Conservation (phyloP, 306 rosid genomes). For the Pyrus communis region DNA sequence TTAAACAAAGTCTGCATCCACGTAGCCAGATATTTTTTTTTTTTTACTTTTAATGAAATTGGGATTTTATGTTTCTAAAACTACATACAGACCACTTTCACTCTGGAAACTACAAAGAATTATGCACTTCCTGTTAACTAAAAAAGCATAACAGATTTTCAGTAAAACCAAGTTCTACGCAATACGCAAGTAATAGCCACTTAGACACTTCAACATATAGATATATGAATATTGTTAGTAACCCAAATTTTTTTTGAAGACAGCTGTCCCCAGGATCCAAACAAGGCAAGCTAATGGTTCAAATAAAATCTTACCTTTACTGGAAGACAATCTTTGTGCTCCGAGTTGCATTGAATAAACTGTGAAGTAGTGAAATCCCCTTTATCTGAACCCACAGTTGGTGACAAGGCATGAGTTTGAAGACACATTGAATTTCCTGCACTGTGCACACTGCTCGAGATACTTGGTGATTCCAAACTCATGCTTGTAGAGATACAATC, state of each 20-base stretch:
- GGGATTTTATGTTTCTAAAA: not conserved
- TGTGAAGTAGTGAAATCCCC: conserved; percentile 19
- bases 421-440: conserved; percentile 22
- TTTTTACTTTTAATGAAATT: not conserved
- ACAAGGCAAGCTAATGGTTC: not conserved
- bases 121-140: not conserved
- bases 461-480: conserved; percentile 13
- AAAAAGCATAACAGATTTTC: not conserved
- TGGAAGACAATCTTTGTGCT: conserved; percentile 18
- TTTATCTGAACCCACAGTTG: conserved; percentile 26
- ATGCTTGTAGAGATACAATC: conserved; percentile 13
- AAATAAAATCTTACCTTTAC: conserved; percentile 34
- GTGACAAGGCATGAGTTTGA: conserved; percentile 23
- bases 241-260: not conserved
- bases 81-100: not conserved
- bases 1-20: not conserved
- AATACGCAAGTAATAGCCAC: not conserved
- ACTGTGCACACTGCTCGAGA: conserved; percentile 12
- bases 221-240: not conserved
- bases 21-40: not conserved
- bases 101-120: not conserved
- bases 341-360: conserved; percentile 25
- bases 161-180: not conserved
- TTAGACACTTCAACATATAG: not conserved
- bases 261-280: not conserved